Evolutionary conservation across 306 rosid genomes (phyloP).

Genomic region (Luffa aegyptiaca): DNA sequence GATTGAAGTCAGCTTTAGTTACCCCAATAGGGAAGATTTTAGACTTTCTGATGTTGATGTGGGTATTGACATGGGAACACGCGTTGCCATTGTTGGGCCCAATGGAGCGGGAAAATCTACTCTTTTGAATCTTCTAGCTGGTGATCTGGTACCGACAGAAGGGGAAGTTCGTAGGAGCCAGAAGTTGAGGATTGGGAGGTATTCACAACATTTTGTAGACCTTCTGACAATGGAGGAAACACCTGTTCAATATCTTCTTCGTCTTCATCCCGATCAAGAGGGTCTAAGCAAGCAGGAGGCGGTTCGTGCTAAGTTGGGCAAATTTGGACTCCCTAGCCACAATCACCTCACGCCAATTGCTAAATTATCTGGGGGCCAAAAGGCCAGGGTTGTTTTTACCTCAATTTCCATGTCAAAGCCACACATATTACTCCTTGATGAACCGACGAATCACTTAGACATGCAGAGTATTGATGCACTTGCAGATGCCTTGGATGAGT

Average conservation of each 20-base stretch:
- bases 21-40: conserved; percentile 49
- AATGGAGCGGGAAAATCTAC: conserved; percentile 65
- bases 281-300: conserved; percentile 76
- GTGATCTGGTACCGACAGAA: conserved; percentile 51
- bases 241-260: conserved; percentile 53
- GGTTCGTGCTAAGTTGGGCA: conserved; percentile 51
- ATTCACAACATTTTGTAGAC: conserved; percentile 59
- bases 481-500: conserved; percentile 57
- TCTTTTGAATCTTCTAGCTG: conserved; percentile 50
- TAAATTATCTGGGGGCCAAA: conserved; percentile 64
- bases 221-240: conserved; percentile 63
- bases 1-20: conserved; percentile 59
- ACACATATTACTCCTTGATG: conserved; percentile 68
- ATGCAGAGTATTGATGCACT: conserved; percentile 82
- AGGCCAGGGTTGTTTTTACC: conserved; percentile 64
- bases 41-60: conserved; percentile 46
- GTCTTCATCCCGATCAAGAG: conserved; percentile 63
- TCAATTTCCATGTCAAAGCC: conserved; percentile 81
- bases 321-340: conserved; percentile 62
- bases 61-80: conserved; percentile 60
- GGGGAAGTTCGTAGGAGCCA: conserved; percentile 67
- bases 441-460: conserved; percentile 71
- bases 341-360: conserved; percentile 68
- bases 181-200: conserved; percentile 60
- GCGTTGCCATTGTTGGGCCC: conserved; percentile 61